A percentile compares a stretch with the other conserved stretches of the same genome.
These are phyloP conservation scores for Aspergillus indologenus DNA, from an alignment of 495 filamentous ascomycete species.

Conservation along the genomic window DNA sequence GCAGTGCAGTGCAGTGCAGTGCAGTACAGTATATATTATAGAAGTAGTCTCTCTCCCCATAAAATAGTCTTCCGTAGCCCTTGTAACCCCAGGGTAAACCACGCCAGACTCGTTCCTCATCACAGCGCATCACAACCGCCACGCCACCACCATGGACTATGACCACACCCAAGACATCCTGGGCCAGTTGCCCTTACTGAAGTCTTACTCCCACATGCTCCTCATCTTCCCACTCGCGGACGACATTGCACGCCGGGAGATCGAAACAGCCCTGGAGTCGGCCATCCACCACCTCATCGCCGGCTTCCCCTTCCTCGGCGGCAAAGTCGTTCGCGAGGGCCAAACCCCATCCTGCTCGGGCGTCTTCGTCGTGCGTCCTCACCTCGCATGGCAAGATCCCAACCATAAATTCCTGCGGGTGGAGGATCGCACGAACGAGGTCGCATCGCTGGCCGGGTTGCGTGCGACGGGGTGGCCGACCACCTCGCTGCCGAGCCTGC, in stretches of 20 bases:
- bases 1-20: no score
- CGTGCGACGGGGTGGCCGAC: slow-evolving; percentile 10
- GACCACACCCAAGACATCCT: slow-evolving; percentile 29
- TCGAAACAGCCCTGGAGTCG: slow-evolving; percentile 19
- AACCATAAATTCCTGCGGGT: slow-evolving; percentile 21
- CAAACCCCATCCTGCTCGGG: slow-evolving; percentile 24
- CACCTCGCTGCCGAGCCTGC: slow-evolving; percentile 28
- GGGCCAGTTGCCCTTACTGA: slow-evolving; percentile 39
- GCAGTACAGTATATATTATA: no score
- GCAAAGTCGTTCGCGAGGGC: slow-evolving; percentile 28
- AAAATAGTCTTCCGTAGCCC: neutral
- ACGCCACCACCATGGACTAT: slow-evolving; percentile 9
- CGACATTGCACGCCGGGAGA: slow-evolving; percentile 12
- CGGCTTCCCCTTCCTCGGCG: slow-evolving; percentile 32
- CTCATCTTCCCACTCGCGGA: slow-evolving; percentile 26
- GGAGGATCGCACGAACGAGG: slow-evolving; percentile 20
- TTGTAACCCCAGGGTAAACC: no score
- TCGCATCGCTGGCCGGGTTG: neutral
- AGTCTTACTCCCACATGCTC: slow-evolving; percentile 38
- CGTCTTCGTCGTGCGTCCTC: slow-evolving; percentile 21
- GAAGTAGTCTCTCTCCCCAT: no score
- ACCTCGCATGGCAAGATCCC: slow-evolving; percentile 2
- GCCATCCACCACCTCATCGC: slow-evolving; percentile 26
- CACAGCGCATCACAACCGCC: no score
- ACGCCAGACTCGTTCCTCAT: no score